Conservation (phyloP, 306 rosid genomes). For the Cucurbita pepo region DNA sequence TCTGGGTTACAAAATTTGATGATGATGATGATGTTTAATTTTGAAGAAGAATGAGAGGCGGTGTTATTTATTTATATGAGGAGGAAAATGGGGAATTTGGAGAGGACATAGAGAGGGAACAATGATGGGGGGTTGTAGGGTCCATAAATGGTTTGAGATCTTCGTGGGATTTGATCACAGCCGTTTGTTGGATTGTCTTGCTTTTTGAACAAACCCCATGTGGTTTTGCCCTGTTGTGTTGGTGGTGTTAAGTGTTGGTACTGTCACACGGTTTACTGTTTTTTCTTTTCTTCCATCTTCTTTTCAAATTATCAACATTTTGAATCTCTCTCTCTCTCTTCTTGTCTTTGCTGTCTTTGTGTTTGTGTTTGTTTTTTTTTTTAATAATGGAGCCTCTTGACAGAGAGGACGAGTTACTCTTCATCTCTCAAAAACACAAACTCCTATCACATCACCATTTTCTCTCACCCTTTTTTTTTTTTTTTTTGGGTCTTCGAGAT, state of each 20-base stretch:
- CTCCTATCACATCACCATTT: not conserved
- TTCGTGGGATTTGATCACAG: conserved; percentile 23
- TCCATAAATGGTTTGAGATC: not conserved
- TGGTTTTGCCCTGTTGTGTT: not conserved
- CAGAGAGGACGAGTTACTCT: not conserved
- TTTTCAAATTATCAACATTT: not conserved
- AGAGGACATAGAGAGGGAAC: conserved; percentile 21
- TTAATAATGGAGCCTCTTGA: not conserved
- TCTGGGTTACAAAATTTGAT: not conserved
- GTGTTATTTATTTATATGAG: not conserved
- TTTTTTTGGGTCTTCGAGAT: no score
- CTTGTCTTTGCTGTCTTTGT: not conserved
- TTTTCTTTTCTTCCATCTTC: not conserved
- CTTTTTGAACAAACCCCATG: not conserved
- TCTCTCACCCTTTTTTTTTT: not conserved
- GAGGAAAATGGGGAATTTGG: not conserved
- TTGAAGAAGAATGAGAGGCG: not conserved
- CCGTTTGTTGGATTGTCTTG: conserved; percentile 34
- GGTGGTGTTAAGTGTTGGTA: not conserved
- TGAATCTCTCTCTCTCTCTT: not conserved
- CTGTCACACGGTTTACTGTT: conserved; percentile 2
- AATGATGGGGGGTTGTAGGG: not conserved
- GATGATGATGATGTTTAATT: not conserved
- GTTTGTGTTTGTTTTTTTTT: not conserved
- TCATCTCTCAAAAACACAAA: not conserved